These are phyloP conservation scores for Candida verbasci DNA, from an alignment of 805 yeast genomes.

Conservation along the genomic window DNA sequence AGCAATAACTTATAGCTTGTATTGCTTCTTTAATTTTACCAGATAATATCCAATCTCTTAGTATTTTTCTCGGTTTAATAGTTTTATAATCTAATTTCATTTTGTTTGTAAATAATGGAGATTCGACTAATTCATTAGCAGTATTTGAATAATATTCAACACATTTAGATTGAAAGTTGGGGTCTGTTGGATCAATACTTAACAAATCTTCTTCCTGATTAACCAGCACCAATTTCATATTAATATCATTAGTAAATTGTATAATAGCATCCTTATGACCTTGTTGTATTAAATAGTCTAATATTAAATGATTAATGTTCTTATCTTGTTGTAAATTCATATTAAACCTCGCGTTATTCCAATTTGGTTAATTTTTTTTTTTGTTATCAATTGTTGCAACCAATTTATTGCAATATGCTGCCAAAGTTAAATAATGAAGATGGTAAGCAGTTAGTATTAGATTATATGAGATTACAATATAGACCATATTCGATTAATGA, in stretches of 20 bases:
- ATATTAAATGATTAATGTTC: constrained; percentile 49
- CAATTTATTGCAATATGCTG: too few relatives aligned
- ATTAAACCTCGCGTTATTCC: background rate
- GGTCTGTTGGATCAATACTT: background rate
- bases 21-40: constrained; percentile 64
- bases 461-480: constrained; percentile 40
- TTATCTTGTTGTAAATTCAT: constrained; percentile 15
- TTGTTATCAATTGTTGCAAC: too few relatives aligned
- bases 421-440: constrained; percentile 8
- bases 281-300: constrained; percentile 73
- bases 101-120: constrained; percentile 6
- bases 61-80: constrained; percentile 48
- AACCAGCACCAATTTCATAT: constrained; percentile 17
- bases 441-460: constrained; percentile 29
- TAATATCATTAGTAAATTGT: constrained; percentile 56
- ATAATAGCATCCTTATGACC: constrained; percentile 69
- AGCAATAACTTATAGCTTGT: constrained; percentile 48
- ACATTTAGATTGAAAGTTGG: background rate
- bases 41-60: constrained; percentile 48
- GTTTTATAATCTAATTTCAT: constrained; percentile 41
- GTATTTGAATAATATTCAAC: too few relatives aligned
- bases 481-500: constrained; percentile 48
- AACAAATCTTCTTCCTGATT: background rate
- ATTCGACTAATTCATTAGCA: too few relatives aligned
- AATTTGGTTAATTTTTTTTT: too few relatives aligned